Percentiles rank a stretch among this genome's conserved stretches.
Evolutionary conservation across 1,284 basidiomycete genomes (phyloP).

Genomic region (Irpex rosettiformis): DNA sequence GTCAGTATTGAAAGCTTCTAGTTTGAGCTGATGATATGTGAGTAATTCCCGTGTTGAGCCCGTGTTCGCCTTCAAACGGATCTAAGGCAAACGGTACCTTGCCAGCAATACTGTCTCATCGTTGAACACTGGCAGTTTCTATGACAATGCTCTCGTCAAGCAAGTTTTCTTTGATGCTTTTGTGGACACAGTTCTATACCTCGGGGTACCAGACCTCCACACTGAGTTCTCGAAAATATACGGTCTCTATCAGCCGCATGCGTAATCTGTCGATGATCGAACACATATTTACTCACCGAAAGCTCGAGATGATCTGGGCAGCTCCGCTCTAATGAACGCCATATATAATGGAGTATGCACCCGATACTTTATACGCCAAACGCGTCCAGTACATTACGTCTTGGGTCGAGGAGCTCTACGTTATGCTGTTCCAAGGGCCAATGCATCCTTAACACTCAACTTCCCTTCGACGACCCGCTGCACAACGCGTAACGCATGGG

Average conservation of each 20-base stretch:
- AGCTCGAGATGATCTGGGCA: too few species aligned
- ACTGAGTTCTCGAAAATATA: neutral
- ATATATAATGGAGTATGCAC: too few species aligned
- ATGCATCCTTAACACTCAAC: slow-evolving; percentile 43
- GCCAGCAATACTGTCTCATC: neutral
- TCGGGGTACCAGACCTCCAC: neutral
- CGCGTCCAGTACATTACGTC: too few species aligned
- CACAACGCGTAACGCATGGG: slow-evolving; percentile 56
- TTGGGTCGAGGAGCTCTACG: neutral
- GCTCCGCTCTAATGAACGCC: too few species aligned
- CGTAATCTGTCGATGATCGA: neutral
- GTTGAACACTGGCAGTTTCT: neutral
- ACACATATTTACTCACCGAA: too few species aligned
- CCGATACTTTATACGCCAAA: too few species aligned
- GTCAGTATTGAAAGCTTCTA: too few species aligned
- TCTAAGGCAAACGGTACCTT: neutral
- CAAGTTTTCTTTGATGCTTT: neutral
- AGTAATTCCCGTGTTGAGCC: too few species aligned
- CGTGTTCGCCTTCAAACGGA: neutral
- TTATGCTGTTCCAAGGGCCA: slow-evolving; percentile 26
- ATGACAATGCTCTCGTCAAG: neutral
- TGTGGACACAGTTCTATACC: neutral
- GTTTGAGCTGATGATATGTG: too few species aligned
- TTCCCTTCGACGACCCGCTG: slow-evolving; percentile 60
- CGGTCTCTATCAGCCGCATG: neutral